These are phyloP conservation scores for Bimuria novae-zelandiae DNA, from an alignment of 2,329 filamentous ascomycete genomes.

Conservation along the genomic window DNA sequence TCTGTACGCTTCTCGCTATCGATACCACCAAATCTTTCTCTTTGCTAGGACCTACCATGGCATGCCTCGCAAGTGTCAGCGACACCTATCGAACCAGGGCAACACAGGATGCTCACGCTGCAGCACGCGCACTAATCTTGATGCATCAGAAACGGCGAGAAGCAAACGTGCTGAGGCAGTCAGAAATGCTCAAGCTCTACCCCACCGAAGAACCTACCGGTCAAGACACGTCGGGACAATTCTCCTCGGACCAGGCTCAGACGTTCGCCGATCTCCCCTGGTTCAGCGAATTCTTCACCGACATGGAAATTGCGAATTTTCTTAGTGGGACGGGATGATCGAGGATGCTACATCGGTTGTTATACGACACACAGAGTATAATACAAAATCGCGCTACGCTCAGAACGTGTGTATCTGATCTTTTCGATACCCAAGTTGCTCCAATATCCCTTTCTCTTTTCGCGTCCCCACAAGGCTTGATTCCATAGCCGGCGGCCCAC, in stretches of 20 bases:
- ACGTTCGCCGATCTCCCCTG: conserved; percentile 1
- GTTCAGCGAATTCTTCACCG: conserved; percentile 6
- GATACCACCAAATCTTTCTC: conserved; percentile 57
- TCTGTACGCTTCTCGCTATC: conserved; percentile 61
- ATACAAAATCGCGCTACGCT: conserved; percentile 5
- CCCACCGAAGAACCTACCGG: background rate
- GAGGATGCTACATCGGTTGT: background rate
- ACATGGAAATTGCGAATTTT: background rate
- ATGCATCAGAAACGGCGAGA: conserved; percentile 5
- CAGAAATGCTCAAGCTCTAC: conserved; percentile 6
- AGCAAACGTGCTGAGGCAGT: conserved; percentile 1
- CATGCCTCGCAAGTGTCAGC: conserved; percentile 39
- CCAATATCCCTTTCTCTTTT: conserved; percentile 55
- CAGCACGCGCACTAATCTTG: background rate
- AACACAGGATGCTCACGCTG: conserved; percentile 23
- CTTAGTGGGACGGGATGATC: background rate
- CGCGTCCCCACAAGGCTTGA: conserved; percentile 55
- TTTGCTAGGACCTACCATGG: conserved; percentile 57
- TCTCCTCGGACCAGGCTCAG: background rate
- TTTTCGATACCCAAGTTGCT: conserved; percentile 61
- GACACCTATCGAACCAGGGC: conserved; percentile 46
- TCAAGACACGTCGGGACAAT: background rate
- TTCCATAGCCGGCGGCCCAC: conserved; percentile 72
- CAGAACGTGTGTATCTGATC: conserved; percentile 65
- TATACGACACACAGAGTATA: background rate